Evolutionary conservation across 1,284 basidiomycete species (phyloP).

Genomic region (Cystobasidiaceae sp.): DNA sequence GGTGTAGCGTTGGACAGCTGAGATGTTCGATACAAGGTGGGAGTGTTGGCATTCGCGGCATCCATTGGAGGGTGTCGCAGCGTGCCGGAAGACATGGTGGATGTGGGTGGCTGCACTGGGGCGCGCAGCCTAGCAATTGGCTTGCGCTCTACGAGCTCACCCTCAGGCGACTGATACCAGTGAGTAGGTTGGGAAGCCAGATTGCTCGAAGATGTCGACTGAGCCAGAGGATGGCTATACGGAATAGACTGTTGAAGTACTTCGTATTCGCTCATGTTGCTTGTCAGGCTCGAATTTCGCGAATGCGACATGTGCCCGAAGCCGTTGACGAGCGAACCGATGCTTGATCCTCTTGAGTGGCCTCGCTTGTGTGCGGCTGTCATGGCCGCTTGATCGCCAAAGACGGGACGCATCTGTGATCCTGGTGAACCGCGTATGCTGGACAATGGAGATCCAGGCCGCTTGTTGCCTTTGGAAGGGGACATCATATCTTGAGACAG

Average conservation of each 20-base stretch:
- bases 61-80: constrained; percentile 27
- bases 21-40: constrained; percentile 12
- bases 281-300: constrained; percentile 16
- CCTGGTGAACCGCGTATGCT: constrained; percentile 12
- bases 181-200: no score
- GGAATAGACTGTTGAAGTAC: neutral
- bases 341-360: constrained; percentile 21
- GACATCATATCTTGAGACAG: neutral
- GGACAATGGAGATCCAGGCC: constrained; percentile 25
- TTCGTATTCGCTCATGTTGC: constrained; percentile 7
- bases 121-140: constrained; percentile 19
- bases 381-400: neutral
- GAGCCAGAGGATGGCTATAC: neutral
- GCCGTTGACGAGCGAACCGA: constrained; percentile 28
- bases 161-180: constrained; percentile 1
- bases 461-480: constrained; percentile 10
- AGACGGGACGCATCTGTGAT: constrained; percentile 2
- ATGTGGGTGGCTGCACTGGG: neutral
- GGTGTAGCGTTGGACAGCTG: neutral
- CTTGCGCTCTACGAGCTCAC: constrained; percentile 19
- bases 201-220: no score
- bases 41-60: neutral
- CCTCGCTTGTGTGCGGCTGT: constrained; percentile 1
- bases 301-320: constrained; percentile 27
- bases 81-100: constrained; percentile 9